Conservation (phyloP, 768 basidiomycete genomes). For the Strobilomyces dryophilus region DNA sequence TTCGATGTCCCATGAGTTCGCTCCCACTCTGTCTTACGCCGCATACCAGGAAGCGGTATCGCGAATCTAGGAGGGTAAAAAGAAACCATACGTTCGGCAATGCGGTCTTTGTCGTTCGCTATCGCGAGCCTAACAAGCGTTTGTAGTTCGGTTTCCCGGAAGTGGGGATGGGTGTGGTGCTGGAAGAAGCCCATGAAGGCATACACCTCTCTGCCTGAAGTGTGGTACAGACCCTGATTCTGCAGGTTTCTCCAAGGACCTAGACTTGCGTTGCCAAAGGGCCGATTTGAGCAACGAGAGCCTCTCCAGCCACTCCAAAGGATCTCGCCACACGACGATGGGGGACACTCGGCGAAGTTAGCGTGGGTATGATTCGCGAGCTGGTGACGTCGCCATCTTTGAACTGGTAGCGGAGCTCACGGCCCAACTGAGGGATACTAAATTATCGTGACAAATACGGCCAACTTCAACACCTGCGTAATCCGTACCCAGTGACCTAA, state of each 20-base stretch:
- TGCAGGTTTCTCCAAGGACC: neutral
- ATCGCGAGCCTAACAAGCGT: constrained; percentile 23
- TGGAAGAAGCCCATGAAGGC: constrained; percentile 26
- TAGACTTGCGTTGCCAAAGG: constrained; percentile 20
- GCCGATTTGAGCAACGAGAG: constrained; percentile 21
- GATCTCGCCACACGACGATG: constrained; percentile 15
- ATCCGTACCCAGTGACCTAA: too few species aligned
- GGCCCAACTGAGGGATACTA: too few species aligned
- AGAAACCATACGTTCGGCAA: constrained; percentile 22
- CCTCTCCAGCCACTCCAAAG: constrained; percentile 23
- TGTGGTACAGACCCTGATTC: neutral
- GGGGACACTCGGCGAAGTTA: constrained; percentile 12
- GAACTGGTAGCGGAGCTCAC: constrained; percentile 15
- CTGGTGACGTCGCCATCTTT: constrained; percentile 12
- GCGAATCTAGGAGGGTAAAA: constrained; percentile 6
- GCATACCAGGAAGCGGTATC: constrained; percentile 15
- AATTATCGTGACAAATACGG: too few species aligned
- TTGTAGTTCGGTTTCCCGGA: constrained; percentile 16
- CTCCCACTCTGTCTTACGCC: constrained; percentile 14
- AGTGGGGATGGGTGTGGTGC: constrained; percentile 19
- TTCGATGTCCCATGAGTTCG: constrained; percentile 21
- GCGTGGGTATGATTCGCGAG: constrained; percentile 21
- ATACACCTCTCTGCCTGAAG: constrained; percentile 22
- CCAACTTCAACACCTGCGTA: too few species aligned
- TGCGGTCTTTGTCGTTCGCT: constrained; percentile 21